Evolutionary conservation across 2,329 filamentous ascomycete genomes (phyloP), one percentile per base, ranked within the genome.

Genomic region (Nakataea oryzae): DNA sequence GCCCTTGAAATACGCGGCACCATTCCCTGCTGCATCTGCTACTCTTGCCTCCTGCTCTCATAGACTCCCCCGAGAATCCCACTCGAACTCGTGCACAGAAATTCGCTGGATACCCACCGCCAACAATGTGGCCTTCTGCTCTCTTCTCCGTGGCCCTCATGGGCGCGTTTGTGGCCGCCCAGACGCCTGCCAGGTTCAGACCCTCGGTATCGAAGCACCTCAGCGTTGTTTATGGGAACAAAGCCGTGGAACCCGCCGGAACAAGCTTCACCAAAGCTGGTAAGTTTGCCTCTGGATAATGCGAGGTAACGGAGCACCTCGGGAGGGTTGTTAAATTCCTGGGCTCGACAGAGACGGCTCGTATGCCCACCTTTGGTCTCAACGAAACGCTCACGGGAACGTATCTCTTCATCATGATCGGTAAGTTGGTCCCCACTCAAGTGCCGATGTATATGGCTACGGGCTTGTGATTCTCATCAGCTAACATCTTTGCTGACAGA

Each of bases 321-420:
- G n/a, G 50, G 17, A 24, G 26, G 28, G 28, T 59, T 2, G 29
- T n/a, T 58, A 58, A 30, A 13, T 26, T 21, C 27, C 8, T 50
- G 24, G 26, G 32, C 29, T 3, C 4, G 24, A 41, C 54, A 69
- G 69, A 71, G 27, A 69, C 68, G 5, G 65, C 67, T 9, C 67
- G 63, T 27, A 65, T 66, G 21, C 69, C 69, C 2, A 66, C 64
- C 13, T 66, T 71, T 30, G 68, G 68, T 13, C 67, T 66, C 59
- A 66, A 64, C 28, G 64, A 67, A 30, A 64, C 63, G 17, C 56
- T 68, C 14, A 67, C 62, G 3, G 65, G 65, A 9, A 67, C 69
- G 5, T 71, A 71, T 55, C 60, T 70, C 6, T 70, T 66, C 65
- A 54, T 69, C 54, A 67, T 71, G 68, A 69, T 70, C 21, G 68